Conservation (phyloP, 2,329 filamentous ascomycete genomes). For the Xylaria sp. region DNA sequence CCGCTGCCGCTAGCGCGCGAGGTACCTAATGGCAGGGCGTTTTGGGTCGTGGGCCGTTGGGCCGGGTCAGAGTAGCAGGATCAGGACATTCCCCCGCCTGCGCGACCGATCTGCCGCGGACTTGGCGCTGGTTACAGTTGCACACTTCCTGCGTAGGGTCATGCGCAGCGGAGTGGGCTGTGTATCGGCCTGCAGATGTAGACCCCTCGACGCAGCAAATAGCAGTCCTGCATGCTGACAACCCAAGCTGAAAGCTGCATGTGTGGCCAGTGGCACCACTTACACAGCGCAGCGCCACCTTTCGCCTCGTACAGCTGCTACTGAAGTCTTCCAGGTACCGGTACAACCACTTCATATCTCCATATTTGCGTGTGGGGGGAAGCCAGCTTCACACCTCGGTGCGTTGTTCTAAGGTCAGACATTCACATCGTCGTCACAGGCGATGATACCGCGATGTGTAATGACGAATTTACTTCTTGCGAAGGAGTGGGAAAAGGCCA, state of each 20-base stretch:
- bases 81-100: slow-evolving; percentile 37
- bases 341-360: slow-evolving; percentile 31
- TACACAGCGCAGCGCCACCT: slow-evolving; percentile 35
- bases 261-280: slow-evolving; percentile 45
- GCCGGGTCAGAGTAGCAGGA: slow-evolving; percentile 30
- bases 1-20: slow-evolving; percentile 7
- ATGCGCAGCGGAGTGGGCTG: slow-evolving; percentile 46
- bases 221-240: slow-evolving; percentile 42
- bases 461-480: slow-evolving; percentile 12
- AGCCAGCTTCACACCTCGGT: slow-evolving; percentile 11
- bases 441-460: not conserved
- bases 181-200: slow-evolving; percentile 47
- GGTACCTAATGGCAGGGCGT: slow-evolving; percentile 12
- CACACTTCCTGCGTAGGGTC: slow-evolving; percentile 32
- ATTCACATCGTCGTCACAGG: not conserved
- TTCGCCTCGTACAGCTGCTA: slow-evolving; percentile 39
- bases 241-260: slow-evolving; percentile 49
- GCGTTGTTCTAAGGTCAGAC: slow-evolving; percentile 18
- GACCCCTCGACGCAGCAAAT: slow-evolving; percentile 44
- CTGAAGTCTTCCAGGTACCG: slow-evolving; percentile 25
- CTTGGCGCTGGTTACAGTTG: slow-evolving; percentile 30
- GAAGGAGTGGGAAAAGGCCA: slow-evolving; percentile 1
- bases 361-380: slow-evolving; percentile 19
- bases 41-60: slow-evolving; percentile 34
- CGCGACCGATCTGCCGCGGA: slow-evolving; percentile 33